These are phyloP conservation scores for Lagerstroemia fauriei DNA, from an alignment of 441 rosid species.

Conservation along the genomic window DNA sequence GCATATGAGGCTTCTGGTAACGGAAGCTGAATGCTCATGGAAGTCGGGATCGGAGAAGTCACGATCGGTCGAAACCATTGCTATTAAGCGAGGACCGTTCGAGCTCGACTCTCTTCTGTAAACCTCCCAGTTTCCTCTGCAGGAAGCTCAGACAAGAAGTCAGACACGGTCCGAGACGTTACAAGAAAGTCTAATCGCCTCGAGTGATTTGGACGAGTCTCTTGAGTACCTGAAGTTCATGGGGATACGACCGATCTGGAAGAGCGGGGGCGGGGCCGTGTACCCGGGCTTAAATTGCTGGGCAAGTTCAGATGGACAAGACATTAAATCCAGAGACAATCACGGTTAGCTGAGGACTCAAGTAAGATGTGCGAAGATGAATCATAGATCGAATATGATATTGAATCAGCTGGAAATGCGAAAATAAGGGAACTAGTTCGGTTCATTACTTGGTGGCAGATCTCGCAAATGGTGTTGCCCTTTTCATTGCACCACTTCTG, in stretches of 20 bases:
- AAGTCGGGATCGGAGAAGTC: slow-evolving; percentile 43
- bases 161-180: neutral
- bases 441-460: slow-evolving; percentile 64
- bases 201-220: neutral
- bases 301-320: neutral
- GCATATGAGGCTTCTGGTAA: slow-evolving; percentile 55
- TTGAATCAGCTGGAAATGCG: neutral
- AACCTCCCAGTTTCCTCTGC: slow-evolving; percentile 78
- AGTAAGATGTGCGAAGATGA: neutral
- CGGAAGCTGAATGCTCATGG: slow-evolving; percentile 53
- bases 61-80: slow-evolving; percentile 69
- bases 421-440: neutral
- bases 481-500: slow-evolving; percentile 86
- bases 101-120: slow-evolving; percentile 51
- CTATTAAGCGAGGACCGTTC: slow-evolving; percentile 55
- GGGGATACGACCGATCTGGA: slow-evolving; percentile 73
- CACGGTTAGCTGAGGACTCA: neutral
- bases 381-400: neutral
- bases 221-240: slow-evolving; percentile 58
- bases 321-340: neutral
- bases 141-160: neutral
- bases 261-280: slow-evolving; percentile 78
- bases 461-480: slow-evolving; percentile 74
- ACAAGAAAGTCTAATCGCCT: neutral
- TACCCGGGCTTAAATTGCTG: slow-evolving; percentile 86